Evolutionary conservation across 23 red algal genomes (phyloP).

Genomic region (Cyanidioschyzon merolae): DNA sequence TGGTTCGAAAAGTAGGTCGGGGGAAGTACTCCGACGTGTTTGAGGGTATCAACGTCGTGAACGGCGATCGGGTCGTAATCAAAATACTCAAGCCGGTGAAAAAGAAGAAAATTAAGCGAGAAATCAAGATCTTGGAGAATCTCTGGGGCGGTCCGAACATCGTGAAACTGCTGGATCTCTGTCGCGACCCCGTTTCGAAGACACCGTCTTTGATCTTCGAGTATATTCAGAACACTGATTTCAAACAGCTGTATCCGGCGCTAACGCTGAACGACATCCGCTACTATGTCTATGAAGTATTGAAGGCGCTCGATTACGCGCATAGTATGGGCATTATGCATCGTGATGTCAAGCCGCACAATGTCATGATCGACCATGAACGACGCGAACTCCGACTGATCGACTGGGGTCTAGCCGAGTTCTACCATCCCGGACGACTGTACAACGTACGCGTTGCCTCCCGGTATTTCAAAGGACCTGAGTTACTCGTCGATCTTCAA

Average conservation of each 20-base stretch:
- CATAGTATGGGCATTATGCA: slow-evolving; percentile 97
- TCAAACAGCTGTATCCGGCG: slow-evolving; percentile 90
- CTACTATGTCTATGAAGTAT: slow-evolving; percentile 91
- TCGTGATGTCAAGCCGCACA: slow-evolving; percentile 98
- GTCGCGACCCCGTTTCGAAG: slow-evolving; percentile 85
- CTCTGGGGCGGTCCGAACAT: slow-evolving; percentile 92
- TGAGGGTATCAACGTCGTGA: slow-evolving; percentile 72
- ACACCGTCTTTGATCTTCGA: slow-evolving; percentile 93
- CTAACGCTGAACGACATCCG: slow-evolving; percentile 69
- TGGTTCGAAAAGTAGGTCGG: slow-evolving; percentile 89
- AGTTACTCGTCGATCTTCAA: slow-evolving; percentile 82
- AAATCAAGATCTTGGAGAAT: slow-evolving; percentile 92
- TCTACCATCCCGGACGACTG: slow-evolving; percentile 82
- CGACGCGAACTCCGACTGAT: slow-evolving; percentile 67
- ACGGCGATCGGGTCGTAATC: slow-evolving; percentile 66
- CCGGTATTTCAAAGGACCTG: slow-evolving; percentile 95
- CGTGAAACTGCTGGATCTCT: slow-evolving; percentile 80
- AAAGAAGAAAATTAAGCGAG: slow-evolving; percentile 99
- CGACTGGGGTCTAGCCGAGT: slow-evolving; percentile 99
- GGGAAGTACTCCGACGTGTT: slow-evolving; percentile 99
- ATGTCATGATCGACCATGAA: slow-evolving; percentile 83
- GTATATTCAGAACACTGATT: slow-evolving; percentile 90
- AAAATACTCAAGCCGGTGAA: slow-evolving; percentile 98
- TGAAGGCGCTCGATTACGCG: slow-evolving; percentile 84
- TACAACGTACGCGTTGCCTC: slow-evolving; percentile 99